Conservation (phyloP, 2,329 filamentous ascomycete species). For the Colletotrichum liaoningense region DNA sequence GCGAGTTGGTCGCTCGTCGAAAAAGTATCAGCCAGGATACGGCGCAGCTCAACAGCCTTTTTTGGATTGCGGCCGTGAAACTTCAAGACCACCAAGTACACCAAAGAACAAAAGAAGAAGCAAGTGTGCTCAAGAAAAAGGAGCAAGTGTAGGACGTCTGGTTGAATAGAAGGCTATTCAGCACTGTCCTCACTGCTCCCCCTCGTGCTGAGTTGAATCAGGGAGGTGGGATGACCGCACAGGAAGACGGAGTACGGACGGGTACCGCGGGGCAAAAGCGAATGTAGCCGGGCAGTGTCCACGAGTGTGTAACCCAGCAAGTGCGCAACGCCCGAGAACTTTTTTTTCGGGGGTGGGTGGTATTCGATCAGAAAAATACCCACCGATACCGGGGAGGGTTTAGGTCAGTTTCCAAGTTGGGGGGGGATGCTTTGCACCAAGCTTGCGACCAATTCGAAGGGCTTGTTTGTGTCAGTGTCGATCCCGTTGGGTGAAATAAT, state of each 20-base stretch:
- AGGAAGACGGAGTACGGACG: neutral
- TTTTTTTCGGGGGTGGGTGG: slow-evolving; percentile 6
- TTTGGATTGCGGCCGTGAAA: slow-evolving; percentile 13
- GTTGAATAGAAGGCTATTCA: slow-evolving; percentile 36
- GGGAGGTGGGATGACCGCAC: slow-evolving; percentile 31
- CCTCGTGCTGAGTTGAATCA: slow-evolving; percentile 33
- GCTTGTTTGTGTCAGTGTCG: neutral
- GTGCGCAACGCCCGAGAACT: neutral
- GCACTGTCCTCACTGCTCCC: slow-evolving; percentile 37
- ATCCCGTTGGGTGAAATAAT: neutral
- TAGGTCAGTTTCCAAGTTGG: neutral
- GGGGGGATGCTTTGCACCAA: neutral
- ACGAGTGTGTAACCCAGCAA: slow-evolving; percentile 11
- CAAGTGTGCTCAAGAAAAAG: slow-evolving; percentile 12
- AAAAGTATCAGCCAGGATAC: slow-evolving; percentile 11
- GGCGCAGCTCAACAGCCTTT: slow-evolving; percentile 9
- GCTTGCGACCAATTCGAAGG: neutral
- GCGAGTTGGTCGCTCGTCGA: neutral
- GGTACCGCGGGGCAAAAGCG: slow-evolving; percentile 31
- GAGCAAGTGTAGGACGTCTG: slow-evolving; percentile 33
- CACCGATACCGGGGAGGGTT: slow-evolving; percentile 32
- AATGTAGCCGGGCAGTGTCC: slow-evolving; percentile 15
- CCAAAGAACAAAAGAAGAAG: neutral
- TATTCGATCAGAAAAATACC: slow-evolving; percentile 3
- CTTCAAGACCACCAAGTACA: neutral